Percentiles rank a stretch among this genome's conserved stretches.
Conservation (phyloP, 2,329 filamentous ascomycete species). For the Xenosphaeropsis pyriputrescens region DNA sequence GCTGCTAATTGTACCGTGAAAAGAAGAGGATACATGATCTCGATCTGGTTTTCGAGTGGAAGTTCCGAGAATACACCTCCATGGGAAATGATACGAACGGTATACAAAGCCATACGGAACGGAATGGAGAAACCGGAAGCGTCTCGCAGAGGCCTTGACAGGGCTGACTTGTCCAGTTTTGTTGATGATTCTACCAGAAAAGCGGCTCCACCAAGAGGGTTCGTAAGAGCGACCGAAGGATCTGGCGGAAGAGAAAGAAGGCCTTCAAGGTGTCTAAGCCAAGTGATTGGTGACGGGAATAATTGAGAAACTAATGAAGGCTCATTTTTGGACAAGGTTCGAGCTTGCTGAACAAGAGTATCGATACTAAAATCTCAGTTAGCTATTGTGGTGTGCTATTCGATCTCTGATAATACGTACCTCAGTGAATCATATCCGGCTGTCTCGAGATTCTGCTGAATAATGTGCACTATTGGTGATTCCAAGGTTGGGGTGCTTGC, state of each 20-base stretch:
- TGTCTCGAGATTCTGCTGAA: slow-evolving; percentile 38
- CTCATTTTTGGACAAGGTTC: slow-evolving; percentile 20
- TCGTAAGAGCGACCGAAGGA: slow-evolving; percentile 59
- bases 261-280: slow-evolving; percentile 45
- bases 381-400: background rate
- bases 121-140: slow-evolving; percentile 56
- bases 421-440: slow-evolving; percentile 32
- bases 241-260: slow-evolving; percentile 39
- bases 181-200: slow-evolving; percentile 36
- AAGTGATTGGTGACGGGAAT: slow-evolving; percentile 48
- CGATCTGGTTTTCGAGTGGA: slow-evolving; percentile 26
- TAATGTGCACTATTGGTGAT: slow-evolving; percentile 29
- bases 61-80: slow-evolving; percentile 24
- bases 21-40: slow-evolving; percentile 34
- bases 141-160: slow-evolving; percentile 32
- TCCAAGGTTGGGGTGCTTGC: slow-evolving; percentile 1
- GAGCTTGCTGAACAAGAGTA: slow-evolving; percentile 35
- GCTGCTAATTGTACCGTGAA: slow-evolving; percentile 34
- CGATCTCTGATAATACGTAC: slow-evolving; percentile 20
- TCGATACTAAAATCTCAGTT: slow-evolving; percentile 25
- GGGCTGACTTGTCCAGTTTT: background rate
- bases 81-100: slow-evolving; percentile 36
- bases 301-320: slow-evolving; percentile 26
- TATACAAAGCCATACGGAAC: slow-evolving; percentile 62
- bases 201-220: slow-evolving; percentile 53